Percentiles rank a stretch among this genome's conserved stretches.
Evolutionary conservation across 2,329 filamentous ascomycete genomes (phyloP).

Genomic region (Aspergillus sojae): DNA sequence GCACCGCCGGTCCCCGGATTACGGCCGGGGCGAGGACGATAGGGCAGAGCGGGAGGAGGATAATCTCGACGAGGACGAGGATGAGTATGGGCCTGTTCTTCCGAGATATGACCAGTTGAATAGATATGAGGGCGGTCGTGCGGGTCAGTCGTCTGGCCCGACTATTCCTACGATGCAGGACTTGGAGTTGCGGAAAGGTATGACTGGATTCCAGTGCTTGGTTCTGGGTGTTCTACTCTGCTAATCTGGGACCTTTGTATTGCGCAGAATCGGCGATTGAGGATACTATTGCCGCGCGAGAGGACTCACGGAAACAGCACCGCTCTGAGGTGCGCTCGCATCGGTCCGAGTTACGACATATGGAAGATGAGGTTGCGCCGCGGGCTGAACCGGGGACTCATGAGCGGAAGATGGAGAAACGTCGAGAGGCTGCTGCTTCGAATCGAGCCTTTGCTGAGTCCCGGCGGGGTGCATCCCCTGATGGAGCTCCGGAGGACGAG

Average conservation of each 20-base stretch:
- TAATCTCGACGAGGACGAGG: conserved; percentile 55
- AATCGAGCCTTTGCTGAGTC: conserved; percentile 69
- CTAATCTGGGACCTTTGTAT: background rate
- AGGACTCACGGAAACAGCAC: conserved; percentile 35
- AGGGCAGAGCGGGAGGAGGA: conserved; percentile 32
- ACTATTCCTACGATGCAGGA: conserved; percentile 74
- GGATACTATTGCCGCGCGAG: conserved; percentile 31
- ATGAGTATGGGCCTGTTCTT: conserved; percentile 63
- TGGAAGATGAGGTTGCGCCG: conserved; percentile 73
- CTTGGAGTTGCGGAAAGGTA: conserved; percentile 60
- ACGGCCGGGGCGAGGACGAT: conserved; percentile 34
- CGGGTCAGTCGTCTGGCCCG: conserved; percentile 50
- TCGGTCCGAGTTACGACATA: conserved; percentile 33
- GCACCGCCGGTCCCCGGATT: conserved; percentile 26
- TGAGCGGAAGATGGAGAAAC: conserved; percentile 86
- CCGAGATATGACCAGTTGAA: conserved; percentile 27
- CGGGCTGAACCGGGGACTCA: conserved; percentile 80
- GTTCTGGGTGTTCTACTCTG: background rate
- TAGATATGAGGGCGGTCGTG: background rate
- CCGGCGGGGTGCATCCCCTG: conserved; percentile 63
- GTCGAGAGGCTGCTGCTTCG: conserved; percentile 69
- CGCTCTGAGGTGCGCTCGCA: conserved; percentile 57
- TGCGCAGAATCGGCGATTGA: conserved; percentile 33
- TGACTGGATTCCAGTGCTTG: background rate
- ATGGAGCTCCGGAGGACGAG: conserved; percentile 71